Evolutionary conservation across 2,329 filamentous ascomycete species (phyloP), one percentile per base, ranked within the genome.

Genomic region (Westerdykella sp.): DNA sequence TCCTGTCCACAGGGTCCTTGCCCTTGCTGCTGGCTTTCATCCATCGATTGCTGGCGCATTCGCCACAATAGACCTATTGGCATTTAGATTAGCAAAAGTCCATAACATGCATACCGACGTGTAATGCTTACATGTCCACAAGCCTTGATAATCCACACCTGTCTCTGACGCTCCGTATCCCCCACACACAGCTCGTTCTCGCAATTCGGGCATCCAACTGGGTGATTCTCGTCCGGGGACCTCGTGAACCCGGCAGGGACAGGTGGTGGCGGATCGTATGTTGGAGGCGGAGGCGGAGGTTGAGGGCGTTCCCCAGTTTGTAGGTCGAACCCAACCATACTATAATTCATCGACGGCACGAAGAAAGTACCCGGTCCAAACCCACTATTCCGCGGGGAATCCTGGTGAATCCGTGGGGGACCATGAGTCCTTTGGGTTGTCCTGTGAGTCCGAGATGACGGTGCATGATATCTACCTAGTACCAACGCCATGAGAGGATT

Each of bases 81-180:
- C 18, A 21, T 21, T 31, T 13, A 10, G 2, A 36, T 55, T 41
- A 56, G 41, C 25, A 38, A 22, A 34, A 12, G 44, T 25, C 37
- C 5, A 28, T 23, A 9, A 12, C 21, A 34, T 32, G 4, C 10
- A 13, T n/a, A 23, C 34, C 7, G 15, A 38, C 12, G 34, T 35
- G 18, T 28, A 7, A 34, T 23, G 73, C 79, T 66, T 77, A 97
- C 93, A 71, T 98, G 93, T 51, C 93, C 93, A 64, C 93, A 98
- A 40, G 77, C 77, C 67, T 90, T 95, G 30, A 93, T 76, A 1
- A 93, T 84, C 89, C 90, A 97, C 49, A 97, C 91, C 57, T 95
- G 85, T 60, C 87, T 83, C 67, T 95, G 89, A 28, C 72, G 62
- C 22, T 77, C 73, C 16, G 75, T 73, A 0, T 80, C 80, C 12